Evolutionary conservation across 2,329 filamentous ascomycete species (phyloP), one percentile per base, ranked within the genome.

Genomic region (Daldinia sp.): DNA sequence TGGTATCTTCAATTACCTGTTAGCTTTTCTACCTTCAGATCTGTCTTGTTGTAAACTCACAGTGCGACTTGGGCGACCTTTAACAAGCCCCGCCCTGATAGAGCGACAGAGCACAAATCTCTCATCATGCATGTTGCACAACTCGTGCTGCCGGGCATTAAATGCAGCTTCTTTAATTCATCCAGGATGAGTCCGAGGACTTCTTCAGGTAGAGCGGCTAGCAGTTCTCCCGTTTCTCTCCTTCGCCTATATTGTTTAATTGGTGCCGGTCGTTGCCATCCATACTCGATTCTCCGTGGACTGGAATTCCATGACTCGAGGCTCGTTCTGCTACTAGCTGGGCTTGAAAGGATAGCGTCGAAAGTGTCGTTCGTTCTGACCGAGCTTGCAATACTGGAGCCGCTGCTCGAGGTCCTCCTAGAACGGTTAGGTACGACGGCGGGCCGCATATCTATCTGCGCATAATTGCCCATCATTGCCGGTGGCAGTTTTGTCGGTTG

Each of bases 91-190:
- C 79, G 80, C 13, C 81, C 83, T 34, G 80, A 78, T 9, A 85
- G 58, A 9, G 82, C 79, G 37, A 88, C 72, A 39, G 80, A 81
- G 67, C 81, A 84, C 27, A 83, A 75, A 68, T 90, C 86, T 49
- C 87, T 80, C 84, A 87, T 87, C 83, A 85, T 88, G 73, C 87
- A 89, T 15, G 87, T 89, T 13, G 85, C 81, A 71, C 87, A 89
- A 73, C 85, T 87, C 30, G 76, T 75, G 65, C 81, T 83, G 2
- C 76, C 75, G 11, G 75, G 70, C 5, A 73, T 75, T 10, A 88
- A 71, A 70, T 90, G 87, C 11, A 81, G 72, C 34, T 78, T 76
- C 70, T 81, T 84, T 15, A 90, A 74, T 55, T 83, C 80, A 35
- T 79, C 79, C 30, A 89, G 70, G n/a, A 89, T 83, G 30, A 85